phyloP scores from a whole-genome alignment of 768 basidiomycete species.

The Lactarius hatsudake region DNA sequence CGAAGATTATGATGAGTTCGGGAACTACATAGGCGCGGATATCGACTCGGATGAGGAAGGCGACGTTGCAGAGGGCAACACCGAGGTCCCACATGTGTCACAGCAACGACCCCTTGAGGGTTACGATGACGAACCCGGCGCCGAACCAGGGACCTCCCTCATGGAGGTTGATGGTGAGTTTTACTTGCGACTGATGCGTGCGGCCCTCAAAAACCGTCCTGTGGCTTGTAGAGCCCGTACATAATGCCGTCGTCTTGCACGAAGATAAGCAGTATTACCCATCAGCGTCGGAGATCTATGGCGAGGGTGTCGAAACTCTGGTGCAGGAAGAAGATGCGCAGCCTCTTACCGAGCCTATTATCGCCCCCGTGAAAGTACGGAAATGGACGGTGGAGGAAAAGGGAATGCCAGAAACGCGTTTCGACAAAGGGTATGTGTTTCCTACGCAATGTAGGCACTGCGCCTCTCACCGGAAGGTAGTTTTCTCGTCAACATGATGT shows the following conservation, averaged over 20 bases:
- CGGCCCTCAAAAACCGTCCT: slow-evolving; percentile 9
- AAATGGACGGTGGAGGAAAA: slow-evolving; percentile 96
- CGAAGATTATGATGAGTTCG: slow-evolving; percentile 90
- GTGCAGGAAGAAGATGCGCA: slow-evolving; percentile 99
- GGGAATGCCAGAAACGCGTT: slow-evolving; percentile 94
- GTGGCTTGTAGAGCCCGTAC: slow-evolving; percentile 65
- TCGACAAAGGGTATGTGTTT: slow-evolving; percentile 82
- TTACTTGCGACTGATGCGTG: background rate
- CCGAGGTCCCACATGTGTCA: slow-evolving; percentile 40
- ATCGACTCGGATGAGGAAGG: slow-evolving; percentile 84
- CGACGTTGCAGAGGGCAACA: slow-evolving; percentile 48
- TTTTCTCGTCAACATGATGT: slow-evolving; percentile 87
- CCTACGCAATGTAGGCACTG: background rate
- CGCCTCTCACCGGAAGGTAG: slow-evolving; percentile 43
- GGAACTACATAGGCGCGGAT: slow-evolving; percentile 96
- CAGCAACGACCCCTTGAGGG: slow-evolving; percentile 67
- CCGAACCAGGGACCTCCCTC: slow-evolving; percentile 54
- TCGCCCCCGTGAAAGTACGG: slow-evolving; percentile 91
- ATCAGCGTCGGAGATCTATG: slow-evolving; percentile 88
- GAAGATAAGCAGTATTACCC: slow-evolving; percentile 99
- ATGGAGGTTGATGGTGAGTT: slow-evolving; percentile 83
- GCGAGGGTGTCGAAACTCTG: slow-evolving; percentile 88
- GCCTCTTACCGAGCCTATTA: slow-evolving; percentile 89
- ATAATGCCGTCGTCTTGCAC: slow-evolving; percentile 85
- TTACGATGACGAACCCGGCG: slow-evolving; percentile 61